Conservation (phyloP, 352 stramenopile species). For the Detonula confervacea region DNA sequence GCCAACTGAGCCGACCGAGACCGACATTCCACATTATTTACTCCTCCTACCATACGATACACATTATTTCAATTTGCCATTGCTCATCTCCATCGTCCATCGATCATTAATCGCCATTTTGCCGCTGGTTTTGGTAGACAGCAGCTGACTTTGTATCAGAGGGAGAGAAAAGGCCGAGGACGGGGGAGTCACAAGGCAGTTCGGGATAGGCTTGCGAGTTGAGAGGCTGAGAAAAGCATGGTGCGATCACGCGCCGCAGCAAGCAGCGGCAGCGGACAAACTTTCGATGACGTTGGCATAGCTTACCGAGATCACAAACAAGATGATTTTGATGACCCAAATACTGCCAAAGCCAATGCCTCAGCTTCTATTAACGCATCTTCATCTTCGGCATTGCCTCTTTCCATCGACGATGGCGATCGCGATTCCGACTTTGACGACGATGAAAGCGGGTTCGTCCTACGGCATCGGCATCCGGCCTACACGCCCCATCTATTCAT, state of each 20-base stretch:
- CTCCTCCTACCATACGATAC: no score
- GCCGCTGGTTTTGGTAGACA: no score
- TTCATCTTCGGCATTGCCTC: background rate
- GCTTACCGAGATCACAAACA: constrained; percentile 12
- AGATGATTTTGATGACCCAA: background rate
- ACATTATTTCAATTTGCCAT: no score
- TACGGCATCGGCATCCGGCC: background rate
- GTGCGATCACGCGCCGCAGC: background rate
- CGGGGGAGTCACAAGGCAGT: no score
- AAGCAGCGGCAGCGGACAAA: background rate
- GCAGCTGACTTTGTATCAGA: no score
- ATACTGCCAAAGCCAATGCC: background rate
- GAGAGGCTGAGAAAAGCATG: background rate
- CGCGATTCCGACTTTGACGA: background rate
- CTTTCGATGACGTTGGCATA: constrained; percentile 4
- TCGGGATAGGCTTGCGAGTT: no score
- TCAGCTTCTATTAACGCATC: no score
- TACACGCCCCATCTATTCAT: constrained; percentile 22
- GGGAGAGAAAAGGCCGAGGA: no score
- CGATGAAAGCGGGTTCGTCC: background rate
- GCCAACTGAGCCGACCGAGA: no score
- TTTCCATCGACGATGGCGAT: constrained; percentile 6
- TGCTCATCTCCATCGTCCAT: no score
- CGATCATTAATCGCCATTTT: no score
- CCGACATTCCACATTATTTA: no score